phyloP scores from a whole-genome alignment of 768 basidiomycete genomes.

The Lactarius indigo region DNA sequence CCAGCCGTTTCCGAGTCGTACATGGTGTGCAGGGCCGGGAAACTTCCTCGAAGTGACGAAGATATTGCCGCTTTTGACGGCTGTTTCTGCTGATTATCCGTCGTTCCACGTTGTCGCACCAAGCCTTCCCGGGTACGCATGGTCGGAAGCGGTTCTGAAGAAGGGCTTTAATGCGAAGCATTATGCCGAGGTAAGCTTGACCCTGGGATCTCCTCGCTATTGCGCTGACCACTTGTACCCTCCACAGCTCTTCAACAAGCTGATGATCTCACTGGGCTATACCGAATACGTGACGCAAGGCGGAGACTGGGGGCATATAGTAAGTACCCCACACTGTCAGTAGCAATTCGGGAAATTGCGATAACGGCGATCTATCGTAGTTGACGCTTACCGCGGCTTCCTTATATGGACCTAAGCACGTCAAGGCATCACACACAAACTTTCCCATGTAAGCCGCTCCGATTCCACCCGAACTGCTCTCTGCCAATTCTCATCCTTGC shows the following conservation, averaged over 20 bases:
- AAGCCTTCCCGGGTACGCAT: slow-evolving; percentile 31
- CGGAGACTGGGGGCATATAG: slow-evolving; percentile 45
- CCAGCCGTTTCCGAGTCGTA: not conserved
- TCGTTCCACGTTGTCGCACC: slow-evolving; percentile 33
- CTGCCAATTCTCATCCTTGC: not conserved
- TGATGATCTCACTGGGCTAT: slow-evolving; percentile 34
- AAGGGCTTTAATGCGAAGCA: slow-evolving; percentile 28
- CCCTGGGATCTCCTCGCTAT: not conserved
- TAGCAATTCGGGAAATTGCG: not conserved
- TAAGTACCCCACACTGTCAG: slow-evolving; percentile 22
- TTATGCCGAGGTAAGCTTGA: slow-evolving; percentile 29
- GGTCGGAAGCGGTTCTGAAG: slow-evolving; percentile 29
- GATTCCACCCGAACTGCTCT: not conserved
- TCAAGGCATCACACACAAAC: slow-evolving; percentile 37
- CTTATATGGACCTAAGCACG: slow-evolving; percentile 29
- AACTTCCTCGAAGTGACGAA: slow-evolving; percentile 25
- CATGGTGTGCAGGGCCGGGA: slow-evolving; percentile 16
- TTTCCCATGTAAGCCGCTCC: slow-evolving; percentile 28
- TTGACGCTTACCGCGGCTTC: slow-evolving; percentile 29
- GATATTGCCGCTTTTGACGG: slow-evolving; percentile 30
- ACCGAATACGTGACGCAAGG: slow-evolving; percentile 41
- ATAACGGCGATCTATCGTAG: slow-evolving; percentile 16
- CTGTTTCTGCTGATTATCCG: slow-evolving; percentile 17
- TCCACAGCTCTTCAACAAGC: slow-evolving; percentile 29
- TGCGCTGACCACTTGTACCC: not conserved